phyloP scores from a whole-genome alignment of 768 basidiomycete genomes.

The Lyophyllum atratum region DNA sequence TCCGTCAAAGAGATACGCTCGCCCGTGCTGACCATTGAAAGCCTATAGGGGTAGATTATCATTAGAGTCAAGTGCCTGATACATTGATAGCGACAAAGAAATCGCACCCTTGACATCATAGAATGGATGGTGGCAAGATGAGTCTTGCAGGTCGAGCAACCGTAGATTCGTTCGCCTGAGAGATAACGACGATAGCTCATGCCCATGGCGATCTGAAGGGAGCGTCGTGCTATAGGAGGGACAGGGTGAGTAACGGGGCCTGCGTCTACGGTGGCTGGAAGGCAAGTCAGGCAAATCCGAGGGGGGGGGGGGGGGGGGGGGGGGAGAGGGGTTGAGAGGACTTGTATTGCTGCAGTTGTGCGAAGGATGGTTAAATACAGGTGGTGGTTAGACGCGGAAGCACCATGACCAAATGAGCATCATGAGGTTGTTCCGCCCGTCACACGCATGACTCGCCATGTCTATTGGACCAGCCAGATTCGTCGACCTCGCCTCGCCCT shows the following conservation, averaged over 20 bases:
- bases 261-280: neutral
- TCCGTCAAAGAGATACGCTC: slow-evolving; percentile 91
- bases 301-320: neutral
- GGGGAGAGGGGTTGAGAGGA: too few species aligned
- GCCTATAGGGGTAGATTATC: slow-evolving; percentile 54
- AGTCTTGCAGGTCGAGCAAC: slow-evolving; percentile 84
- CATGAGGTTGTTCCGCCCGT: slow-evolving; percentile 17
- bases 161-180: slow-evolving; percentile 82
- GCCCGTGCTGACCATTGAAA: slow-evolving; percentile 96
- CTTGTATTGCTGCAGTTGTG: slow-evolving; percentile 18
- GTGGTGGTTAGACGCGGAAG: slow-evolving; percentile 18
- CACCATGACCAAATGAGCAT: slow-evolving; percentile 12
- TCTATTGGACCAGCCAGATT: neutral
- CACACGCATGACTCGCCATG: slow-evolving; percentile 9
- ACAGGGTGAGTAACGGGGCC: slow-evolving; percentile 38
- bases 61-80: slow-evolving; percentile 13
- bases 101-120: slow-evolving; percentile 80
- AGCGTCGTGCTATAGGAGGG: slow-evolving; percentile 15
- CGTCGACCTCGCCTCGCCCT: slow-evolving; percentile 3
- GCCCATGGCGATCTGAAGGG: slow-evolving; percentile 56
- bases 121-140: slow-evolving; percentile 90
- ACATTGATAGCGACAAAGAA: slow-evolving; percentile 23
- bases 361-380: slow-evolving; percentile 24
- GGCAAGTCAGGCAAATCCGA: slow-evolving; percentile 2
- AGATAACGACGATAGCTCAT: slow-evolving; percentile 90